Evolutionary conservation across 306 rosid genomes (phyloP), one percentile per base, ranked within the genome.

Genomic region (Senna siamea): DNA sequence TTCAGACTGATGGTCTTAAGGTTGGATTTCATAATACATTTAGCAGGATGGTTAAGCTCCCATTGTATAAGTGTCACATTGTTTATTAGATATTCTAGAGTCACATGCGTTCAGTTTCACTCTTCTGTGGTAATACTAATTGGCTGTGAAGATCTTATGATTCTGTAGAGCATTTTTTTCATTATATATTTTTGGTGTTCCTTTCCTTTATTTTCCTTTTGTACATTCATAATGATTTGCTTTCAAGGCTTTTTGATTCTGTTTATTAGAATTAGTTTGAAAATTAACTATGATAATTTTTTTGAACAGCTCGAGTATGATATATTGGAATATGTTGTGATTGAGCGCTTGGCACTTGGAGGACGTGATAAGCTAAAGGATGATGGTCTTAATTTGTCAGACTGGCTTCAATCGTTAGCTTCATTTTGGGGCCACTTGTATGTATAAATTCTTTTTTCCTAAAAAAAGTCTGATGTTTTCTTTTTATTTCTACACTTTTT

Each of bases 341-440:
- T 94, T 69, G 99, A 94, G 80, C 97, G 99, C 20, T 82, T 94
- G 83, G 97, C 83, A 28, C 90, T 89, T 78, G 93, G 96, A 59
- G 99, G 99, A 23, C 97, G 97, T 72, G 99, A 94, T 69, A 94
- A 94, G 83, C 78, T 94, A 63, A 94, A 94, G 82, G 99, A 94
- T 14, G 97, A 94, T 75, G 99, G 99, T 82, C 99, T 94, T 56
- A 94, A 94, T 81, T 78, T 94, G 84, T 94, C 97, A 9, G 99
- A 94, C 71, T 94, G 99, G 99, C 99, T 94, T 83, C 99, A 94
- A 80, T 94, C 99, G 5, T 80, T 94, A 81, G 99, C 99, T 70
- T 94, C 96, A 38, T 94, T 94, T 83, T 94, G 99, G 99, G 99
- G 99, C 77, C 97, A 92, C 88, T 77, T 94, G 99, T 94, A 94